Evolutionary conservation across 768 basidiomycete genomes (phyloP).

Genomic region (Pleurotus pulmonarius): DNA sequence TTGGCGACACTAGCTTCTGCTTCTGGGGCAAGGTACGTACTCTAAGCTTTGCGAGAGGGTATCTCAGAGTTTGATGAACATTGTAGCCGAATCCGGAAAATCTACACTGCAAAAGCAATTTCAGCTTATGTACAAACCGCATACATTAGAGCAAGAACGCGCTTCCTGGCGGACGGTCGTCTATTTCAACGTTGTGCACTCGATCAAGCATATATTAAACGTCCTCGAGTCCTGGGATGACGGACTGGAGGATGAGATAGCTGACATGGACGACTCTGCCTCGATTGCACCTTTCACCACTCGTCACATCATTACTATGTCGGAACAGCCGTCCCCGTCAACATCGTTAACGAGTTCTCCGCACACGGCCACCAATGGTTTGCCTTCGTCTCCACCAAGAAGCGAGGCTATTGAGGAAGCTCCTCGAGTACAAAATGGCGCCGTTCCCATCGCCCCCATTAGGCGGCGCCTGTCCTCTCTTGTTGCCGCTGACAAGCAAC

Average conservation of each 20-base stretch:
- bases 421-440: conserved; percentile 23
- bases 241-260: conserved; percentile 45
- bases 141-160: conserved; percentile 64
- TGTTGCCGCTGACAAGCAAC: conserved; percentile 54
- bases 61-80: not conserved
- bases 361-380: conserved; percentile 12
- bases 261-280: conserved; percentile 24
- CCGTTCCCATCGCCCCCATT: conserved; percentile 48
- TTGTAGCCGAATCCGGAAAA: conserved; percentile 66
- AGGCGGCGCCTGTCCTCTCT: conserved; percentile 59
- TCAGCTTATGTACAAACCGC: conserved; percentile 77
- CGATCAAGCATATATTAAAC: conserved; percentile 63
- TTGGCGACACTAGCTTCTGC: conserved; percentile 45
- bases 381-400: conserved; percentile 15
- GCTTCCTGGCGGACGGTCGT: conserved; percentile 71
- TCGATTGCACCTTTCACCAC: conserved; percentile 21
- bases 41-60: not conserved
- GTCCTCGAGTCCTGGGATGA: conserved; percentile 64
- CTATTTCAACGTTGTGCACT: conserved; percentile 73
- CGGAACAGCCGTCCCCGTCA: conserved; percentile 37
- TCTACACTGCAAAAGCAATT: conserved; percentile 77
- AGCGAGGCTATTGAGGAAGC: conserved; percentile 17
- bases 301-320: conserved; percentile 23
- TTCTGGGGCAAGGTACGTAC: conserved; percentile 52
- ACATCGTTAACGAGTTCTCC: conserved; percentile 28